Evolutionary conservation across 352 stramenopile genomes (phyloP), one percentile per base, ranked within the genome.

Genomic region (Pythium insidiosum): DNA sequence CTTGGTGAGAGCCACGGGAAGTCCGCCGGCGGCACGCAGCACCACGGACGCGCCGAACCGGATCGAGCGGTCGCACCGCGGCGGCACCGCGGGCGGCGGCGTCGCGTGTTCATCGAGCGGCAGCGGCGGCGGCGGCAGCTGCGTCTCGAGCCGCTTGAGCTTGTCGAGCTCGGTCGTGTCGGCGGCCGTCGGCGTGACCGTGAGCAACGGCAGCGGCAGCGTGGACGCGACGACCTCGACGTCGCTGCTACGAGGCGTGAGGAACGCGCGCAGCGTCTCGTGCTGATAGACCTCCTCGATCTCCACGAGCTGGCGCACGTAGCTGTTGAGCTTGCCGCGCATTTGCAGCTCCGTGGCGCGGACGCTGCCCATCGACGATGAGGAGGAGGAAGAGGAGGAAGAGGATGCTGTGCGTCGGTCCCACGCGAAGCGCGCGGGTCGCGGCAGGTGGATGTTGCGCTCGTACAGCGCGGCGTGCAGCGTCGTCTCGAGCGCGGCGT

Each of bases 231-330:
- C 21, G n/a, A 47, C 25, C 15, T 58, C 43, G 6, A 26, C 52
- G 39, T 83, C 70, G 15, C 53, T 47, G 2, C 56, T 3, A 1
- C 58, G 55, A 18, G 70, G 70, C 22, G 54, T 75, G 33, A 85
- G 46, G 36, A 85, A 85, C 24, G 48, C 47, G 6, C 63, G 65
- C 24, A 83, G 79, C 15, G 38, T 26, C 20, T 43, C 54, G 24
- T 66, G 64, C 19, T 63, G 47, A 41, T 72, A 55, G 2, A 86
- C 43, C 24, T 52, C 61, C 33, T 75, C 63, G 24, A 84, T 64
- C 54, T 81, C 73, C 31, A 86, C 50, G 22, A 86, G 52, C 38
- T 69, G 66, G 48, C 74, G 73, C 46, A 86, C 37, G 36, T 86
- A 86, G 21, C 58, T 49, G 46, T 84, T 86, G 22, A 86, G 54